These are phyloP conservation scores for Exophiala calicioides DNA, from an alignment of 2,329 filamentous ascomycete genomes.

Conservation along the genomic window DNA sequence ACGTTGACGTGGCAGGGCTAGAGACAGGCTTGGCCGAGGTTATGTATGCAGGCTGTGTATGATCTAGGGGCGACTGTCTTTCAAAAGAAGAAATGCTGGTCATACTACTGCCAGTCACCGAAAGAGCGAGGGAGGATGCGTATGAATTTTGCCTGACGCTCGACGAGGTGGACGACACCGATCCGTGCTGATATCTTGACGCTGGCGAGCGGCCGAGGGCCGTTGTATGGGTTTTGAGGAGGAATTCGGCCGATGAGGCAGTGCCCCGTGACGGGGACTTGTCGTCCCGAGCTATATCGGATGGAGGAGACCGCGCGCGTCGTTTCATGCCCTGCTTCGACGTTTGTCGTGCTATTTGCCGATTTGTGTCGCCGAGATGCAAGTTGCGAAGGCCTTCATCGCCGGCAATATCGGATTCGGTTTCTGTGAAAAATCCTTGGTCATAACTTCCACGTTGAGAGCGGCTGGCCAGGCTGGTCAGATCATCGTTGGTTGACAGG, in stretches of 20 bases:
- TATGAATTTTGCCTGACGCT: conserved; percentile 63
- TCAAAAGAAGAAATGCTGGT: conserved; percentile 65
- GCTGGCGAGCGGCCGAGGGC: conserved; percentile 52
- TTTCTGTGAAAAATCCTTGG: conserved; percentile 55
- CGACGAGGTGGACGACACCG: conserved; percentile 67
- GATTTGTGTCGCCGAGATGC: conserved; percentile 42
- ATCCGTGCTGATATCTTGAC: conserved; percentile 58
- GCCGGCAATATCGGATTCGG: conserved; percentile 44
- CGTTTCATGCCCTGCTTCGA: conserved; percentile 62
- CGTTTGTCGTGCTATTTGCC: conserved; percentile 35
- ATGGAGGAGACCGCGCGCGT: conserved; percentile 64
- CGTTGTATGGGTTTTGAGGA: conserved; percentile 13
- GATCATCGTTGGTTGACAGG: conserved; percentile 51
- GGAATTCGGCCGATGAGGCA: conserved; percentile 25
- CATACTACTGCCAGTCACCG: conserved; percentile 62
- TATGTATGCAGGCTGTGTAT: conserved; percentile 57
- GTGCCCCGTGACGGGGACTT: conserved; percentile 32
- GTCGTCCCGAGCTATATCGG: conserved; percentile 49
- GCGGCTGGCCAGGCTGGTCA: conserved; percentile 50
- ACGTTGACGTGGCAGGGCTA: conserved; percentile 40
- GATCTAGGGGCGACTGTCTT: conserved; percentile 60
- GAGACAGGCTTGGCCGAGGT: conserved; percentile 47
- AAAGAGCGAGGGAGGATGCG: conserved; percentile 61
- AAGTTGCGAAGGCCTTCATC: conserved; percentile 43
- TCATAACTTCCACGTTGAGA: conserved; percentile 65